Evolutionary conservation across 768 basidiomycete species (phyloP), one percentile per base, ranked within the genome.

Genomic region (Strobilomyces dryophilus): DNA sequence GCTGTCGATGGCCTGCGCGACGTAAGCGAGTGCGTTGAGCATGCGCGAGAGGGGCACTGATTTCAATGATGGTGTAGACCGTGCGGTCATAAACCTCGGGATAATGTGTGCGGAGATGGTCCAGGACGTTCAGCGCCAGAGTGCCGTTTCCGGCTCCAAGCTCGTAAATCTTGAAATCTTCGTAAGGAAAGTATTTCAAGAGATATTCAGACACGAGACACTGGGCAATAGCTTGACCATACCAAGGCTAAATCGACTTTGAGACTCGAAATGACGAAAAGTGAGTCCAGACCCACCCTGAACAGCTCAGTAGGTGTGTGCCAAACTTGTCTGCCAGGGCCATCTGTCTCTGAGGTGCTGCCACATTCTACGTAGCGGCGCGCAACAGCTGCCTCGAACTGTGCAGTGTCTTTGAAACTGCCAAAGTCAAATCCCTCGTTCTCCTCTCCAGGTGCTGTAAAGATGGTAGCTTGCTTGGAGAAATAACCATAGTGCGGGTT

Each of bases 401-500:
- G 83, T 0, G 77, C 74, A 15, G 81, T 77, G 63, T 90, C 83
- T 51, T 80, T 78, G 61, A 95, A 74, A 3, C 69, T 63, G 8
- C 70, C 61, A 67, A 98, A 97, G 63, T 92, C 76, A 61, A 95
- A 85, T 3, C 68, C 68, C 10, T 69, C 67, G n/a, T 70, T 58
- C 43, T 69, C 67, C n/a, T 69, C 69, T 20, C 60, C 60, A 15
- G 81, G 74, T 2, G 82, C 75, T 36, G 84, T 84, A 68, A 97
- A 92, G 58, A 99, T 98, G 42, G 84, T 87, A 2, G 90, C 95
- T 63, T 93, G 89, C 62, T 89, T 88, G 29, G 92, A 84, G 68
- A 99, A 98, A 73, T 99, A 99, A 35, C 97, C 97, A 66, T 99
- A 98, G 69, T 95, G 74, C 4, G 93, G 95, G 68, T 99, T 98